These are phyloP conservation scores for Candida saitoana DNA, from an alignment of 805 yeast species.

Conservation along the genomic window DNA sequence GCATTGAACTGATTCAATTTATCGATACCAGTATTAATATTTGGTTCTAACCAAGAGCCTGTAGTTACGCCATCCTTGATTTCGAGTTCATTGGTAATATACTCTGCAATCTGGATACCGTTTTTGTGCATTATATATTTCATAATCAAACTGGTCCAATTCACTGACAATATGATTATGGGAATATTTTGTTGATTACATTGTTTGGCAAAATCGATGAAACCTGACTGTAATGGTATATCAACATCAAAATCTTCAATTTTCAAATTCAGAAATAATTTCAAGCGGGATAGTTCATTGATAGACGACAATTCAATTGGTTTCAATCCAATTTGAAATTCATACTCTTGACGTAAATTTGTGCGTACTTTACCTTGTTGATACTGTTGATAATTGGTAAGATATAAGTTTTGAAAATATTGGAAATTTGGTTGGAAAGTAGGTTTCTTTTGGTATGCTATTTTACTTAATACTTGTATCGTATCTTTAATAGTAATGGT, in stretches of 20 bases:
- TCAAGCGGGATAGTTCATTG: conserved; percentile 30
- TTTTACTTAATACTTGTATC: conserved; percentile 45
- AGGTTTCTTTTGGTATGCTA: conserved; percentile 40
- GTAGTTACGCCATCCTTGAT: conserved; percentile 24
- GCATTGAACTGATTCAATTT: conserved; percentile 29
- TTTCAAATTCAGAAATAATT: conserved; percentile 42
- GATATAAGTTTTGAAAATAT: conserved; percentile 43
- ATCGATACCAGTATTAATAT: conserved; percentile 52
- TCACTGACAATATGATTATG: conserved; percentile 50
- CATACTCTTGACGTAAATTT: conserved; percentile 37
- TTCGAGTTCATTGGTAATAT: conserved; percentile 49
- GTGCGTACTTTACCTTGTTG: conserved; percentile 14
- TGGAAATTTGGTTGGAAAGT: conserved; percentile 35
- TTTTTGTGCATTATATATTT: conserved; percentile 21
- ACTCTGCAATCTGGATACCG: conserved; percentile 14
- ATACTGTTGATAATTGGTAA: conserved; percentile 29
- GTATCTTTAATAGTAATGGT: conserved; percentile 58
- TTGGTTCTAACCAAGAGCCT: conserved; percentile 21
- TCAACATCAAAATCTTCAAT: conserved; percentile 21
- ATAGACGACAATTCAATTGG: conserved; percentile 49
- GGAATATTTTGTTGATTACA: conserved; percentile 25
- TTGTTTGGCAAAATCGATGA: conserved; percentile 27
- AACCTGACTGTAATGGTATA: conserved; percentile 39
- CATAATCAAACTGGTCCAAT: conserved; percentile 56
- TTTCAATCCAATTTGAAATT: conserved; percentile 43